Conservation (phyloP, 768 basidiomycete species). For the Lenzites betulinus region DNA sequence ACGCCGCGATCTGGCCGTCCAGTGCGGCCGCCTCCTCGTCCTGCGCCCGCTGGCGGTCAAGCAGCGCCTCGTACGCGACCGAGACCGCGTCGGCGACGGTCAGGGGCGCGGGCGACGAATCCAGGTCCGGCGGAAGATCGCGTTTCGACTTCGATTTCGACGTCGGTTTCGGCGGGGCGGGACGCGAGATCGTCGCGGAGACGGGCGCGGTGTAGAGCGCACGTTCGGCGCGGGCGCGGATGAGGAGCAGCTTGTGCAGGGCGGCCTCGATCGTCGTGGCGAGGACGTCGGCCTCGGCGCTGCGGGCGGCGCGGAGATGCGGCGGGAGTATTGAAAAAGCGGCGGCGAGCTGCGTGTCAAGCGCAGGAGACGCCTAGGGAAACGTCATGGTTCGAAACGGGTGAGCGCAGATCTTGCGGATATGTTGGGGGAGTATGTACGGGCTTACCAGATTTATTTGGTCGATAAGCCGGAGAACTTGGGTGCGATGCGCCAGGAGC, state of each 20-base stretch:
- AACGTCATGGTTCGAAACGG: too few species aligned
- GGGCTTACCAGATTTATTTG: conserved; percentile 18
- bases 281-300: conserved; percentile 42
- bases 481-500: background rate
- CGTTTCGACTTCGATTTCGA: too few species aligned
- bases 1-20: conserved; percentile 43
- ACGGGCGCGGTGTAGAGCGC: conserved; percentile 42
- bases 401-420: background rate
- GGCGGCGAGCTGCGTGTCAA: conserved; percentile 34
- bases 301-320: conserved; percentile 32
- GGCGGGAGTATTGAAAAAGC: conserved; percentile 34
- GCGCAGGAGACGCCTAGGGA: conserved; percentile 35
- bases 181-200: background rate
- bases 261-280: conserved; percentile 48
- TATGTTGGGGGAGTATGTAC: background rate
- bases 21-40: conserved; percentile 39
- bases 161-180: background rate
- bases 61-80: conserved; percentile 35
- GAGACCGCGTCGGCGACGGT: conserved; percentile 39
- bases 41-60: conserved; percentile 39
- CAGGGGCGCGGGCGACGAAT: too few species aligned
- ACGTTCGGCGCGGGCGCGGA: conserved; percentile 42
- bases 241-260: conserved; percentile 49
- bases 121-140: too few species aligned
- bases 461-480: conserved; percentile 14